Evolutionary conservation across 2,329 filamentous ascomycete species (phyloP), one percentile per base, ranked within the genome.

Genomic region (Nectriaceae sp.): DNA sequence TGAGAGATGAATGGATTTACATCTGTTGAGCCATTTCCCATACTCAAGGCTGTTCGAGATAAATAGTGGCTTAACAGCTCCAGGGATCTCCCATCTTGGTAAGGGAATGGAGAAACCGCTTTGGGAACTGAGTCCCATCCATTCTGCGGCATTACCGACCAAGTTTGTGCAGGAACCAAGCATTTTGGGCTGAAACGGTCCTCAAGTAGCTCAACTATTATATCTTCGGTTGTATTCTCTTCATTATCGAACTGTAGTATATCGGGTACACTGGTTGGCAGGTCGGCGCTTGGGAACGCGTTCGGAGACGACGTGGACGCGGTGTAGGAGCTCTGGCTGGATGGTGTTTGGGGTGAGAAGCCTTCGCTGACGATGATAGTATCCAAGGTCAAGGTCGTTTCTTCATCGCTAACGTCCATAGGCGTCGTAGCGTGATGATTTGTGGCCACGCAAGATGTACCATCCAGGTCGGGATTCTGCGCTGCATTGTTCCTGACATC

Each of bases 21-120:
- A 1, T 57, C 55, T 0, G 67, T 71, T 1, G 70, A 69, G 0
- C 69, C 69, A 44, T 73, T 73, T 24, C 65, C 68, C 70, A 72
- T 72, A 36, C 67, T 68, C 16, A 63, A 61, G 5, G 69, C 66
- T 2, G 70, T 72, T 1, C 63, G 65, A 15, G 61, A 59, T 4
- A 72, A 46, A 46, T 72, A 73, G 47, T 70, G 65, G 43, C 65
- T 67, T 5, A 72, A 55, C n/a, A 73, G 59, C 36, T 69, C 69
- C 63, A 65, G 63, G 47, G 54, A 46, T 16, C n/a, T 16, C 6
- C 22, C n/a, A 6, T 46, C 43, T 35, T 31, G 35, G 36, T 21
- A 19, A 8, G 33, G 43, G 26, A 40, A 39, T 39, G 22, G 21
- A 16, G 42, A 26, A 20, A 39, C 11, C n/a, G 33, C n/a, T n/a